A percentile compares a stretch with the other conserved stretches of the same genome.
These are phyloP conservation scores for Macrolepiota dolichaula DNA, from an alignment of 768 basidiomycete species.

Conservation along the genomic window DNA sequence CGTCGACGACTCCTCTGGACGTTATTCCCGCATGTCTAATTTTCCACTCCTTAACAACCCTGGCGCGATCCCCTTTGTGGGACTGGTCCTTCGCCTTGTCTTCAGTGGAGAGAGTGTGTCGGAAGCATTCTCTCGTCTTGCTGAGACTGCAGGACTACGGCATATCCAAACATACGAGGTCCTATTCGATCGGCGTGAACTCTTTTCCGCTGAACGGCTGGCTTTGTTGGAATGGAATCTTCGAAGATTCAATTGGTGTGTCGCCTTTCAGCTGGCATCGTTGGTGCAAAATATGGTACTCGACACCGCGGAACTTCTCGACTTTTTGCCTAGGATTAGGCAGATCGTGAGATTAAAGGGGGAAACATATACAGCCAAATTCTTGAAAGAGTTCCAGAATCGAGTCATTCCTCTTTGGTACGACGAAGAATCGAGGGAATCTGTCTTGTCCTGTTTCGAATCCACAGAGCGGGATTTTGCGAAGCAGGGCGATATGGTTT, in stretches of 20 bases:
- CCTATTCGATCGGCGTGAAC: conserved; percentile 33
- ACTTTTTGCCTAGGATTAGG: conserved; percentile 32
- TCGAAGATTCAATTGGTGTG: conserved; percentile 36
- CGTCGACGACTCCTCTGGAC: not conserved
- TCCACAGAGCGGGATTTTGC: conserved; percentile 23
- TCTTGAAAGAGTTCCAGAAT: conserved; percentile 38
- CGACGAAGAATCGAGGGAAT: conserved; percentile 23
- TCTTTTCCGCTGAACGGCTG: conserved; percentile 40
- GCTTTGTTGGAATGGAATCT: conserved; percentile 30
- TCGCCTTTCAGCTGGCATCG: conserved; percentile 62
- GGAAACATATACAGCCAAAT: conserved; percentile 28
- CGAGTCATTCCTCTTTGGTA: conserved; percentile 22
- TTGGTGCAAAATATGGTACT: conserved; percentile 35
- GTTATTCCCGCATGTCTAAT: conserved; percentile 1
- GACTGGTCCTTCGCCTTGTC: conserved; percentile 49
- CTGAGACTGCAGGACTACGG: conserved; percentile 34
- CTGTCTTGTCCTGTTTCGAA: conserved; percentile 29
- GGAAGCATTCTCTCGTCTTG: conserved; percentile 33
- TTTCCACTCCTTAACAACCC: conserved; percentile 19
- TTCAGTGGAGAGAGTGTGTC: conserved; percentile 34
- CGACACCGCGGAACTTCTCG: conserved; percentile 50
- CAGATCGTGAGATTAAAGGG: conserved; percentile 27
- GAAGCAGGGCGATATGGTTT: conserved; percentile 17
- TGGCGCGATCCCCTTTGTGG: conserved; percentile 50
- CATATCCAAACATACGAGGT: conserved; percentile 31